Evolutionary conservation across 2,329 filamentous ascomycete genomes (phyloP), one percentile per base, ranked within the genome.

Genomic region (Pestalotiopsis fici): DNA sequence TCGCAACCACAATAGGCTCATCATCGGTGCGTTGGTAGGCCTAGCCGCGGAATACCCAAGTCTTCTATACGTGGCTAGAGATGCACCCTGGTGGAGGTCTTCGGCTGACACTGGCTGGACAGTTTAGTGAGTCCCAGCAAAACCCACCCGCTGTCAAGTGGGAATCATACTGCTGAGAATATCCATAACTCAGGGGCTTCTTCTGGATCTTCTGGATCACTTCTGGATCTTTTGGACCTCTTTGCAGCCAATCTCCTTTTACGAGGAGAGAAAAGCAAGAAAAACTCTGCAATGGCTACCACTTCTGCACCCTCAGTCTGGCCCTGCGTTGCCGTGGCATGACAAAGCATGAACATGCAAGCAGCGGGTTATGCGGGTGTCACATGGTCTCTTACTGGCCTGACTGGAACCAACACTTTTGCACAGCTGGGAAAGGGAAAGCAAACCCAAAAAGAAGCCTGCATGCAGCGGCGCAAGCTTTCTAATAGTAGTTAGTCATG

Each of bases 1-100:
- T 62, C 59, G 59, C 59, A 62, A n/a, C 28, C 25, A 21, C 43
- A 31, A 60, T 62, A 62, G 59, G 59, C 59, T 37, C 59, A 62
- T 62, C 59, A 50, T 62, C 59, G 37, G 59, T 31, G 28, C 31
- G 31, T 39, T 35, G n/a, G 57, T 37, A 60, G 57, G 25, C 57
- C 57, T 60, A 60, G 57, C 15, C 57, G 11, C 55, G 27, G 55
- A 31, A 57, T 50, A 21, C 43, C 43, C 18, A 18, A n/a, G 18
- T 50, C 18, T 50, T 50, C 43, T 50, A 50, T 50, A 23, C 43
- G 43, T 50, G 43, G 43, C 43, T 50, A 50, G 43, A 50, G 43
- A 50, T 50, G 43, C 43, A 50, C 43, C 43, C 21, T 50, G 43
- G 43, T 50, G 43, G 43, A 50, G 43, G 18, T 23, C 11, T 50